Base-by-base conservation (phyloP, 148 eudicot species). In the Drosera capensis region DNA sequence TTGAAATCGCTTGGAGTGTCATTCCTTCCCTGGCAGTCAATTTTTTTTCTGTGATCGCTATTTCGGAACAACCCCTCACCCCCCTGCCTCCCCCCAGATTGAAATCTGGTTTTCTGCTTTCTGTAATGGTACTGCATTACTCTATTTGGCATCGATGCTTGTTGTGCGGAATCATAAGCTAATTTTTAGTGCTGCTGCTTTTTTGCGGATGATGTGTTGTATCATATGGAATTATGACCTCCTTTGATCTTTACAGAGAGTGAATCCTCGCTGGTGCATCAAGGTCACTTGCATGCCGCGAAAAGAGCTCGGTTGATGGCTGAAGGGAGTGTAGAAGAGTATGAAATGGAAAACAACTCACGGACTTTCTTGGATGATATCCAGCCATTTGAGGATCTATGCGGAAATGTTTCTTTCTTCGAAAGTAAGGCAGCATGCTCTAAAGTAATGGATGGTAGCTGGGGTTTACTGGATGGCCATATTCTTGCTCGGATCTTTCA, bases 401-500 rank as follows among this genome's bases (percentile, higher is more conserved):
- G 81, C 53, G 57, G 60, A 25, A 55, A 73, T 63, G 55, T 53
- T 60, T 48, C 65, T 48, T 83, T 80, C 48, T 44, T 37, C 37
- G 59, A 38, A 54, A 74, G 53, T 29, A 55, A 53, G 14, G 50
- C 38, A 42, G 40, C 46, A 15, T 62, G 49, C 64, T 47, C 63
- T 46, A 55, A 51, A 49, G 37, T 36, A 42, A 55, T 66, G 43
- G 46, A 45, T 8, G 73, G 72, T 43, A 63, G 65, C 54, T 90
- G 99, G 99, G 94, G 80, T 66, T 51, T 68, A 40, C 61, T 90
- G 39, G 76, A 84, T 66, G 95, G 93, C 43, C 73, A 59, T 71
- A 63, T 81, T 31, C 63, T 90, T 58, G 94, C 93, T 41, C 67
- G 99, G 43, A 62, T 84, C 35, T 84, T 80, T 53, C 86, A 88